A percentile compares a stretch with the other conserved stretches of the same genome.
Evolutionary conservation across 768 basidiomycete genomes (phyloP).

Genomic region (Termitomyces sp.): DNA sequence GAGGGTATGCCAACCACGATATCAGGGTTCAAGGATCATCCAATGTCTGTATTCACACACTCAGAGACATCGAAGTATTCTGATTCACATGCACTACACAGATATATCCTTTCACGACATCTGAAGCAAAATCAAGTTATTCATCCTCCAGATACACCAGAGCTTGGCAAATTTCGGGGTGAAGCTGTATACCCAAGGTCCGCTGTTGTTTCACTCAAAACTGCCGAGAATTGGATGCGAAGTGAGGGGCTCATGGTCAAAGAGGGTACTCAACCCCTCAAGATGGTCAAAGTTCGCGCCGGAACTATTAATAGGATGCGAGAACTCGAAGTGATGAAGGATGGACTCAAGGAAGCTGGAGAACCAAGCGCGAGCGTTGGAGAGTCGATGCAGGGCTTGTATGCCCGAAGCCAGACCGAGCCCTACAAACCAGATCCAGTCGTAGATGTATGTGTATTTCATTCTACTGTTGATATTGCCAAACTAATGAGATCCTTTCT

Average conservation of each 20-base stretch:
- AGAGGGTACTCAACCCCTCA: constrained; percentile 79
- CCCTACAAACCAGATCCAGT: constrained; percentile 77
- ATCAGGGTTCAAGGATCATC: constrained; percentile 93
- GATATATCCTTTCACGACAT: constrained; percentile 84
- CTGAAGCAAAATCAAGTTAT: constrained; percentile 86
- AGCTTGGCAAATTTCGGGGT: constrained; percentile 89
- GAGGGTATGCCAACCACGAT: constrained; percentile 94
- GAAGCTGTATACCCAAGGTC: constrained; percentile 88
- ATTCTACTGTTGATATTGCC: neutral
- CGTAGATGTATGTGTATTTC: constrained; percentile 59
- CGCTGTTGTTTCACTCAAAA: constrained; percentile 82
- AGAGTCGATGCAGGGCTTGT: constrained; percentile 83
- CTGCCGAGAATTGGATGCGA: constrained; percentile 94
- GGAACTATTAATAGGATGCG: constrained; percentile 77
- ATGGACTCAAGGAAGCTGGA: constrained; percentile 39
- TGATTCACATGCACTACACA: constrained; percentile 22
- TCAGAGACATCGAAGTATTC: neutral
- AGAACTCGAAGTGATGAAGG: constrained; percentile 51
- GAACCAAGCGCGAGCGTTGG: constrained; percentile 23
- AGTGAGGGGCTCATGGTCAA: constrained; percentile 69
- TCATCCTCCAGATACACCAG: constrained; percentile 57
- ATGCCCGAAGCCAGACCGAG: constrained; percentile 82
- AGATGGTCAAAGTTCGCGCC: constrained; percentile 83
- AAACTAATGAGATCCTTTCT: neutral
- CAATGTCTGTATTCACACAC: constrained; percentile 52